These are phyloP conservation scores for Canavalia gladiata DNA, from an alignment of 306 rosid species.

Conservation along the genomic window DNA sequence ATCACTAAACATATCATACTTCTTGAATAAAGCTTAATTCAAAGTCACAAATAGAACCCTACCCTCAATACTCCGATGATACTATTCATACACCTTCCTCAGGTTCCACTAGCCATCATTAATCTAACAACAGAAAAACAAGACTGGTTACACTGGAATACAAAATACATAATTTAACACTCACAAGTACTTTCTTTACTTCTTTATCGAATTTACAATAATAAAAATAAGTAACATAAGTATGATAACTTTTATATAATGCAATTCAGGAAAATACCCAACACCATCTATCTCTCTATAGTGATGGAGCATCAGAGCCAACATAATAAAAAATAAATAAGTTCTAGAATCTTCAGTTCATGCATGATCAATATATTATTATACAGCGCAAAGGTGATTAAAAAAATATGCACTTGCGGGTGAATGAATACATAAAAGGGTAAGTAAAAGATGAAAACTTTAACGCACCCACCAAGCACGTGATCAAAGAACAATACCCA, in stretches of 20 bases:
- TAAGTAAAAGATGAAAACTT: slow-evolving; percentile 37
- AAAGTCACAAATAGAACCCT: not conserved
- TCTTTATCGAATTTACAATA: no score
- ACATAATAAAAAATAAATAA: not conserved
- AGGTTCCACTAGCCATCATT: slow-evolving; percentile 16
- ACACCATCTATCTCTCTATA: not conserved
- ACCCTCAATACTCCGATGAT: not conserved
- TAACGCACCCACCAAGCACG: not conserved
- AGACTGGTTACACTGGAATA: not conserved
- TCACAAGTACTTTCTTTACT: not conserved
- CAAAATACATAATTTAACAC: not conserved
- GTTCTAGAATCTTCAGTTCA: not conserved
- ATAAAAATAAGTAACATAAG: not conserved
- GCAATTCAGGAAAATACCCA: not conserved
- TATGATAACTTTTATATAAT: not conserved
- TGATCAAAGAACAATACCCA: slow-evolving; percentile 13
- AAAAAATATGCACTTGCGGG: slow-evolving; percentile 23
- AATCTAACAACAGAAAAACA: slow-evolving; percentile 3
- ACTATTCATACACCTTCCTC: not conserved
- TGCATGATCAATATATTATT: slow-evolving; percentile 1
- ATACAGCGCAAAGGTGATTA: not conserved
- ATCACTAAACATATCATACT: not conserved
- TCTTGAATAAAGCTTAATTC: not conserved
- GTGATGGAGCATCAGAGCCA: not conserved
- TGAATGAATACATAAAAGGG: not conserved